Conservation (phyloP, 345 rosid genomes). For the Moringa oleifera region DNA sequence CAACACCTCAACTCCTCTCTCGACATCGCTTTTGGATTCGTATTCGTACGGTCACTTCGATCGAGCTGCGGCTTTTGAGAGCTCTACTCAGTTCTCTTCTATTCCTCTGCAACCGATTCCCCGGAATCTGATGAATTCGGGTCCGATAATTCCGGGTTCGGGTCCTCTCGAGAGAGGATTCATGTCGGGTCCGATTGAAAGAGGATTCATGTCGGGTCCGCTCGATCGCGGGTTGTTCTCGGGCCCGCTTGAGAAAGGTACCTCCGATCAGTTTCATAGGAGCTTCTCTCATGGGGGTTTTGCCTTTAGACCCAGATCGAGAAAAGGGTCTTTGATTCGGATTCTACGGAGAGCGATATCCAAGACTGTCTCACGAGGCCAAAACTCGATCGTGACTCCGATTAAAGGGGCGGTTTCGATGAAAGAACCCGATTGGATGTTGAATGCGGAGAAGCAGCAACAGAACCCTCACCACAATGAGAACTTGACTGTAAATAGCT, state of each 20-base stretch:
- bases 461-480: constrained; percentile 35
- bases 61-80: constrained; percentile 85
- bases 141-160: constrained; percentile 58
- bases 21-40: constrained; percentile 70
- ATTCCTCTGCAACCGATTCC: constrained; percentile 91
- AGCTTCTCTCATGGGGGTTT: constrained; percentile 80
- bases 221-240: constrained; percentile 60
- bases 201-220: constrained; percentile 92
- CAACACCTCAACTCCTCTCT: constrained; percentile 84
- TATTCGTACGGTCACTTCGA: constrained; percentile 63
- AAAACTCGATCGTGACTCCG: constrained; percentile 79
- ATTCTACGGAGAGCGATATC: constrained; percentile 68
- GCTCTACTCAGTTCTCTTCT: constrained; percentile 83
- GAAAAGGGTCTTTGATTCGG: constrained; percentile 57
- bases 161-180: constrained; percentile 75
- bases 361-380: constrained; percentile 61
- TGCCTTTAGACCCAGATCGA: constrained; percentile 46
- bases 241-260: constrained; percentile 50
- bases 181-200: constrained; percentile 80
- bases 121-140: constrained; percentile 43
- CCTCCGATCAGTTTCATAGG: constrained; percentile 56
- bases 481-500: constrained; percentile 59
- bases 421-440: constrained; percentile 71
- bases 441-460: constrained; percentile 44
- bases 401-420: constrained; percentile 41